Evolutionary conservation across 2,329 filamentous ascomycete species (phyloP), one percentile per base, ranked within the genome.

Genomic region (Hyphodiscus sp.): DNA sequence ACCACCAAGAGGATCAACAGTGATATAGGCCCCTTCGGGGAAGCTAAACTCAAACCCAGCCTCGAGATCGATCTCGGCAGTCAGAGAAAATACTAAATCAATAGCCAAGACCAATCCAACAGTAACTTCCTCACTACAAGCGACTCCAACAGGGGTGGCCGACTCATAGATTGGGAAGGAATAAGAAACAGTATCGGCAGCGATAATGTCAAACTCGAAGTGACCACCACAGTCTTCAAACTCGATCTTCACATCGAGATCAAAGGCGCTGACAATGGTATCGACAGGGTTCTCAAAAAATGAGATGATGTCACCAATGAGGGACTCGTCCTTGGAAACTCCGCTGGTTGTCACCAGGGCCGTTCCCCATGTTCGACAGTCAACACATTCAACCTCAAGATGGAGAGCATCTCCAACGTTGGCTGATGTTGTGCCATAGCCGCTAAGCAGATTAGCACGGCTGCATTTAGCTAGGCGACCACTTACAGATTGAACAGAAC

Each of bases 21-120:
- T 53, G n/a, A 64, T 52, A 44, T 54, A 61, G 8, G 60, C 51
- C 11, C 60, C 58, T 19, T 62, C 52, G 10, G 61, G 58, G 45
- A 64, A 61, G 1, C 57, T 48, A 49, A 63, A 59, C 33, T 60
- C 59, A 51, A 63, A 64, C 41, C 61, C 61, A 45, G 55, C 56
- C 26, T 50, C 42, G 6, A 63, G 47, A 49, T 63, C 58, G 11
- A 63, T 52, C 19, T 50, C 49, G 11, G 60, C 58, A 47, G 43
- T 51, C 4, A 62, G 41, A 20, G 57, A 59, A 41, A 64, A 57
- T 13, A 62, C 58, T 41, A 64, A 52, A 45, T 63, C 61, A 23
- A 63, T 47, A 50, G 58, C 52, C 11, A 63, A 26, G 10, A 58
- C 52, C n/a, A 62, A 30, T 3, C 58, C 62, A 46, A 62, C 30